A percentile compares a stretch with the other conserved stretches of the same genome.
Conservation (phyloP, 148 eudicot genomes). For the Talinum fruticosum region DNA sequence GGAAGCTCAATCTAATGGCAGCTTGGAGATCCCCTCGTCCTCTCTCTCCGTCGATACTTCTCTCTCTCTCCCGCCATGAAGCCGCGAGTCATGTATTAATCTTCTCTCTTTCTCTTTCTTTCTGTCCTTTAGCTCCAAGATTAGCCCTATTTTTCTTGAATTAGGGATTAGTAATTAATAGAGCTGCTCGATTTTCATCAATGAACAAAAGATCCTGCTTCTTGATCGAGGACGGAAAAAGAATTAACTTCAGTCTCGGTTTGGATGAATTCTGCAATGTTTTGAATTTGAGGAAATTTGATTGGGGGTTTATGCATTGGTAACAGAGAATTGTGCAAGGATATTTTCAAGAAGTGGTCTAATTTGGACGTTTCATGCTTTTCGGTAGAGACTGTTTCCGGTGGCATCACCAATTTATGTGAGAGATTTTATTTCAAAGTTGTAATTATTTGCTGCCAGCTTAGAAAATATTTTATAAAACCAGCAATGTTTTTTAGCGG, state of each 20-base stretch:
- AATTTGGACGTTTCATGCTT: slow-evolving; percentile 59
- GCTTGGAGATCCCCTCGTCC: slow-evolving; percentile 48
- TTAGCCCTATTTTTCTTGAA: neutral
- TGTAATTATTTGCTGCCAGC: neutral
- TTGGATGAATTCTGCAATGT: neutral
- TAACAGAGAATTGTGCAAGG: slow-evolving; percentile 75
- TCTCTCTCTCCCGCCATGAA: slow-evolving; percentile 69
- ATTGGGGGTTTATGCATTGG: slow-evolving; percentile 15
- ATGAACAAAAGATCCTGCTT: no score
- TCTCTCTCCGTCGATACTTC: slow-evolving; percentile 69
- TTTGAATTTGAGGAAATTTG: slow-evolving; percentile 6
- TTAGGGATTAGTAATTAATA: neutral
- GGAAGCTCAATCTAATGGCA: slow-evolving; percentile 31
- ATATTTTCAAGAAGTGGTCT: slow-evolving; percentile 84
- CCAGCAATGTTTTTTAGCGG: neutral
- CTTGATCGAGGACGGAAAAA: no score
- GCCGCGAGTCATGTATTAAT: slow-evolving; percentile 57
- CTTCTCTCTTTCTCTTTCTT: no score
- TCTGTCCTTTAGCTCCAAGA: neutral
- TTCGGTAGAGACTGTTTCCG: slow-evolving; percentile 63
- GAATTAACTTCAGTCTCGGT: neutral
- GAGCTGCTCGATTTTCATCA: neutral
- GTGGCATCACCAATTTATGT: slow-evolving; percentile 94
- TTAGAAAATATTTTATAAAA: neutral
- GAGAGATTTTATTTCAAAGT: slow-evolving; percentile 23